Evolutionary conservation across 768 basidiomycete species (phyloP), one percentile per base, ranked within the genome.

Genomic region (Kwoniella heveanensis): DNA sequence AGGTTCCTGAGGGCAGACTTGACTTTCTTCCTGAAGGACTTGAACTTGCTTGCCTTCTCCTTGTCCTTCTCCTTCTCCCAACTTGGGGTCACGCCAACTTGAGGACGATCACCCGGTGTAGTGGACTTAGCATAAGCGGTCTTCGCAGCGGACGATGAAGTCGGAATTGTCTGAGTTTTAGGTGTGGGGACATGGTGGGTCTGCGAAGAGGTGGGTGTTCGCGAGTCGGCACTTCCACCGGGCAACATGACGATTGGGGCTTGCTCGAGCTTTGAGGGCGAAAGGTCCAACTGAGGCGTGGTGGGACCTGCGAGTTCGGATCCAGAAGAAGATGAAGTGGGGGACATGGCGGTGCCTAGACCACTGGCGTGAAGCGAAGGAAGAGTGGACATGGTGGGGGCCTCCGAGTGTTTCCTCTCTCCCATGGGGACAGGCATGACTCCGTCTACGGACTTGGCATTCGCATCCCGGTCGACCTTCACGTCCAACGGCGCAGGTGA

Each of bases 31-130:
- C 37, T 64, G 9, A 64, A 21, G 3, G 17, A n/a, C 26, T 50
- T 64, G 36, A 64, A 64, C n/a, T 32, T 57, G 25, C 62, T 36
- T 25, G 47, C 56, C 19, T 55, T 55, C 3, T 57, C 39, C 29
- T 30, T 46, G 25, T 54, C 29, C 21, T 61, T 46, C 27, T 21
- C 21, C 48, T 46, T 30, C 17, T n/a, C 32, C n/a, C 36, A 32
- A 2, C 39, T 55, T 5, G 22, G 6, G 26, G n/a, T 10, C 1
- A 22, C 25, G 1, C 58, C 50, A 9, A 44, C 39, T 26, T 52
- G 30, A 39, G 29, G 25, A 12, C 48, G 21, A 24, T 10, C 8
- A 17, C 15, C 48, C 2, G 48, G 17, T 8, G 48, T 22, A 49
- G 48, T 49, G 8, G 15, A 8, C 8, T 7, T 47, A 47, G n/a